Evolutionary conservation across 2,329 filamentous ascomycete genomes (phyloP).

Genomic region (Hymenoscyphus salicellus): DNA sequence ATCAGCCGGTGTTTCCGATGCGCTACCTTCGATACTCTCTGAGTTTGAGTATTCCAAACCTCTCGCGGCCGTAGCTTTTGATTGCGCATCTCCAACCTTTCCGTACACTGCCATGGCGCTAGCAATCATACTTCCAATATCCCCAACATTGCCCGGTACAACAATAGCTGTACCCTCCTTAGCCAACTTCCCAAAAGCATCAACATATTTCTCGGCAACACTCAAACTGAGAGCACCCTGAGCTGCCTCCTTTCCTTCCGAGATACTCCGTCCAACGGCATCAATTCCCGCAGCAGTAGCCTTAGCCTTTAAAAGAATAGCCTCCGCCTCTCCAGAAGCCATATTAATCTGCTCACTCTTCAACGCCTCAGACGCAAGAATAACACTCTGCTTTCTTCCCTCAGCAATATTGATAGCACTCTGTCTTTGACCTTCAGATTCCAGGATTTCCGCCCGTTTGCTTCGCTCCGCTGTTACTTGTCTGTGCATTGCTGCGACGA

Average conservation of each 20-base stretch:
- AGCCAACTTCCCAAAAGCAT: constrained; percentile 86
- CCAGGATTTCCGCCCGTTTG: constrained; percentile 95
- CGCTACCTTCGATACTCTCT: constrained; percentile 20
- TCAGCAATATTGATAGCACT: constrained; percentile 98
- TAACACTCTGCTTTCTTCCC: constrained; percentile 94
- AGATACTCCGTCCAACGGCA: constrained; percentile 74
- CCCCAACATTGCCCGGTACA: constrained; percentile 93
- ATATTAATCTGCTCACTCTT: constrained; percentile 89
- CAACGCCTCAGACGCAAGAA: constrained; percentile 89
- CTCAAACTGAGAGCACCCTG: constrained; percentile 81
- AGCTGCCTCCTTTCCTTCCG: constrained; percentile 68
- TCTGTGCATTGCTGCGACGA: constrained; percentile 96
- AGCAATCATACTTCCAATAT: constrained; percentile 95
- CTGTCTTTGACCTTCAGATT: constrained; percentile 94
- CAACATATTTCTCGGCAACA: constrained; percentile 97
- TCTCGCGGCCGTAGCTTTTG: constrained; percentile 60
- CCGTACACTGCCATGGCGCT: constrained; percentile 93
- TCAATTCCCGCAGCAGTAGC: constrained; percentile 89
- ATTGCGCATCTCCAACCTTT: constrained; percentile 81
- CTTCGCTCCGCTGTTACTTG: constrained; percentile 96
- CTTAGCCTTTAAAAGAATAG: constrained; percentile 78
- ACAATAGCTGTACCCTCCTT: constrained; percentile 95
- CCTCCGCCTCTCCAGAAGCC: constrained; percentile 89
- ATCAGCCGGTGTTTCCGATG: constrained; percentile 36
- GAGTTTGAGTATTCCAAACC: constrained; percentile 42